Evolutionary conservation across 805 yeast species (phyloP).

Genomic region (Saturnispora zaruensis): DNA sequence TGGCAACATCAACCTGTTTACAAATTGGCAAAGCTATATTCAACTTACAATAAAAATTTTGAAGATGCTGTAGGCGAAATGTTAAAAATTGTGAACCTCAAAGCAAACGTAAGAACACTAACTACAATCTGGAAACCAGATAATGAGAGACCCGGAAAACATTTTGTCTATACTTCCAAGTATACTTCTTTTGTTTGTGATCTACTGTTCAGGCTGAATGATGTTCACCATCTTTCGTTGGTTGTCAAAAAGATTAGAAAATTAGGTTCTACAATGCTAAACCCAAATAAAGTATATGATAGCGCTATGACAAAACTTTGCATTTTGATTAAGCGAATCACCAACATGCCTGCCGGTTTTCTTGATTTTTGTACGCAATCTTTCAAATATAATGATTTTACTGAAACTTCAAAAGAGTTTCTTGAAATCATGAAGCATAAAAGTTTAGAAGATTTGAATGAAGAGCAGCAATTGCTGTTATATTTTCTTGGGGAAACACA

Average conservation of each 20-base stretch:
- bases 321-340: slow-evolving; percentile 37
- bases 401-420: slow-evolving; percentile 30
- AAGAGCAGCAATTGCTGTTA: slow-evolving; percentile 31
- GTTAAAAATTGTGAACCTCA: slow-evolving; percentile 53
- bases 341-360: slow-evolving; percentile 35
- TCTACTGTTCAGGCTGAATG: slow-evolving; percentile 43
- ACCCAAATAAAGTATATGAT: slow-evolving; percentile 61
- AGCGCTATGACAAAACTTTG: slow-evolving; percentile 44
- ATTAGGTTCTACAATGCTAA: slow-evolving; percentile 67
- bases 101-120: slow-evolving; percentile 59
- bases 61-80: slow-evolving; percentile 56
- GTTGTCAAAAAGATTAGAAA: slow-evolving; percentile 71
- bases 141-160: slow-evolving; percentile 85
- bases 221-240: slow-evolving; percentile 48
- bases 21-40: slow-evolving; percentile 55
- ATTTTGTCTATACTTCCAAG: slow-evolving; percentile 66
- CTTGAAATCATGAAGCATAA: slow-evolving; percentile 22
- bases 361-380: slow-evolving; percentile 46
- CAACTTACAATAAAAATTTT: slow-evolving; percentile 44
- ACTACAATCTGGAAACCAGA: slow-evolving; percentile 93
- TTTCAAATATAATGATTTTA: slow-evolving; percentile 37
- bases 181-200: slow-evolving; percentile 60
- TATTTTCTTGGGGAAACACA: slow-evolving; percentile 41
- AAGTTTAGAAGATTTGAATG: slow-evolving; percentile 28
- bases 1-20: slow-evolving; percentile 89